Conservation (phyloP, 768 basidiomycete genomes). For the Panus rudis region DNA sequence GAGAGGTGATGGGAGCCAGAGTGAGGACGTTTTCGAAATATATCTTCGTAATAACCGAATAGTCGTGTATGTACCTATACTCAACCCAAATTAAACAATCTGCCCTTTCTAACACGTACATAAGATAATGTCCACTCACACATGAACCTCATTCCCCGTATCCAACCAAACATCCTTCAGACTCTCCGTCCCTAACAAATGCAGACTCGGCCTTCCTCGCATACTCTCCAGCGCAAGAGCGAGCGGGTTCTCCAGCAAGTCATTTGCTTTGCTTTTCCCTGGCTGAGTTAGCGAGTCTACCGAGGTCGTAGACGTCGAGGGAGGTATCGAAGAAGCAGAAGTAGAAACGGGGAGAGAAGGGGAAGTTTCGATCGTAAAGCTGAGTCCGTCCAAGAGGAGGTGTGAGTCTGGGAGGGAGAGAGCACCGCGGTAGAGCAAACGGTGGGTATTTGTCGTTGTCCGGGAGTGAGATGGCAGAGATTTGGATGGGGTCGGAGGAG, state of each 20-base stretch:
- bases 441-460: conserved; percentile 25
- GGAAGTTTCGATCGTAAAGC: conserved; percentile 36
- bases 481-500: not conserved
- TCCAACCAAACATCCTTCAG: conserved; percentile 56
- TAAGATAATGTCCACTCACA: conserved; percentile 38
- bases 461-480: not conserved
- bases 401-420: conserved; percentile 69
- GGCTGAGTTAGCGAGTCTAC: not conserved
- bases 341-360: too few relatives aligned
- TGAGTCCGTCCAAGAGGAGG: conserved; percentile 64
- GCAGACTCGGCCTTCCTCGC: conserved; percentile 63
- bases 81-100: not conserved
- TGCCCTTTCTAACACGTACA: not conserved
- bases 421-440: conserved; percentile 71
- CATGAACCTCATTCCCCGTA: conserved; percentile 40
- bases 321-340: too few relatives aligned
- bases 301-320: too few relatives aligned
- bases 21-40: conserved; percentile 73
- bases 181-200: conserved; percentile 47
- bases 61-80: conserved; percentile 62
- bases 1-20: conserved; percentile 30
- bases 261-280: conserved; percentile 9
- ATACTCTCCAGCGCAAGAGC: conserved; percentile 73
- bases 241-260: conserved; percentile 58
- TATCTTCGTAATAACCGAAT: conserved; percentile 49